phyloP scores from a whole-genome alignment of 2,329 filamentous ascomycete genomes.

The Monosporascus sp. region DNA sequence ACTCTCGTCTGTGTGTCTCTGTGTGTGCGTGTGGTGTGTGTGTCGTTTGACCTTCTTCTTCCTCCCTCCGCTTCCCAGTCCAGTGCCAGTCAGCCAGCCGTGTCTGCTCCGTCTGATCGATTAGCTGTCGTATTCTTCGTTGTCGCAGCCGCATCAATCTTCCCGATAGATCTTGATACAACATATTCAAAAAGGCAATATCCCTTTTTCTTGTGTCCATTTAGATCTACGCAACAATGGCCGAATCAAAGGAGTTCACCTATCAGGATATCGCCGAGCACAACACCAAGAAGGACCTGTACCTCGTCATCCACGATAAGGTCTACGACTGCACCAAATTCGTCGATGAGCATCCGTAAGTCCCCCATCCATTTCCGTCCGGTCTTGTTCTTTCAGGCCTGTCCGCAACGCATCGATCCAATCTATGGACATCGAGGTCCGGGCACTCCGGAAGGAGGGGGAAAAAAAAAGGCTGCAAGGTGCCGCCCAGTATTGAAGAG shows the following conservation, averaged over 20 bases:
- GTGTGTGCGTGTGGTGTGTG: no score
- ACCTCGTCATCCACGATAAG: conserved; percentile 90
- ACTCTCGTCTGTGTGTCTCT: neutral
- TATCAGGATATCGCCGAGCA: conserved; percentile 79
- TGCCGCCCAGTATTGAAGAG: conserved; percentile 1
- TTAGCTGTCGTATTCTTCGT: neutral
- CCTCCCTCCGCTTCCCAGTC: neutral
- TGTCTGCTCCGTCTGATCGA: neutral
- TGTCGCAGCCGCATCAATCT: neutral
- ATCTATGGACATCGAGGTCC: no score
- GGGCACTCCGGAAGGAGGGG: no score
- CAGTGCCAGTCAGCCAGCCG: neutral
- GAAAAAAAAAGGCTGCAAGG: no score
- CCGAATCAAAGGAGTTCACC: conserved; percentile 53
- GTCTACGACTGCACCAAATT: conserved; percentile 89
- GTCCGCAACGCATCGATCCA: no score
- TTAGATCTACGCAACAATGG: conserved; percentile 29
- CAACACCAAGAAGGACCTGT: conserved; percentile 92
- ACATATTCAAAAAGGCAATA: neutral
- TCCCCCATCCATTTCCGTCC: conserved; percentile 18
- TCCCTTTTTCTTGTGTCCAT: neutral
- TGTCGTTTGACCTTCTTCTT: neutral
- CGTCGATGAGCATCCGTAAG: conserved; percentile 92
- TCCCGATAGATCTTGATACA: neutral
- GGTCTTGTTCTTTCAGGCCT: neutral